Base-by-base conservation (phyloP, 2,329 filamentous ascomycete species). In the Colletotrichum agaves region DNA sequence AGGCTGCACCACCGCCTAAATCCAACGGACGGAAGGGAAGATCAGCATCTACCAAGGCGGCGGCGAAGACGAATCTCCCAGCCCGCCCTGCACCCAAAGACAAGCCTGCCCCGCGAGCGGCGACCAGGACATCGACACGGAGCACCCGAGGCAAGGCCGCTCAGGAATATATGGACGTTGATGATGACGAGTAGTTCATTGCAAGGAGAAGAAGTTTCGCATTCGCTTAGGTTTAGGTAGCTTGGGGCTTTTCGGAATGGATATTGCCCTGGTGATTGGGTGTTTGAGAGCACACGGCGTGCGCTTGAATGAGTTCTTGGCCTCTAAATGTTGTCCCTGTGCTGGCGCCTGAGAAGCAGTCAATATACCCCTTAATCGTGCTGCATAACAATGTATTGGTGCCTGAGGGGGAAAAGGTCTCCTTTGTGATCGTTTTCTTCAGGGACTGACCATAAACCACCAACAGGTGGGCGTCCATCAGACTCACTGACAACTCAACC, bases 151-250 rank as follows among this genome's bases (percentile, higher is more conserved):
- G 73, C 7, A 72, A 70, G 46, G 46, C 68, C 33, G 71, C 73
- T 35, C 77, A 73, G 69, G 73, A 74, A 19, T 63, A 71, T 17
- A 79, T 80, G 78, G 78, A 80, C 8, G 67, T 78, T 39, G 78
- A 80, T 61, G 74, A 75, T 35, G 75, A 76, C 47, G 75, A 75
- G 47, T 56, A 44, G 58, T 19, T 19, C 12, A 31, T 37, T 57
- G 49, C 41, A 39, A 27, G 27, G 12, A 33, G 46, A 58, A 67
- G 55, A 53, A 17, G 23, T 49, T 31, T 39, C 23, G 4, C 19
- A 13, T 50, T 43, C 31, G 49, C 21, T 63, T 56, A 56, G 23
- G 37, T 33, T 57, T 52, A 56, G 50, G 47, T 67, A 63, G 44
- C n/a, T 53, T n/a, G 56, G 53, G 64, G 37, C 60, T 67, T 63